phyloP scores from a whole-genome alignment of 2,329 filamentous ascomycete genomes.

The Stenocarpella maydis region DNA sequence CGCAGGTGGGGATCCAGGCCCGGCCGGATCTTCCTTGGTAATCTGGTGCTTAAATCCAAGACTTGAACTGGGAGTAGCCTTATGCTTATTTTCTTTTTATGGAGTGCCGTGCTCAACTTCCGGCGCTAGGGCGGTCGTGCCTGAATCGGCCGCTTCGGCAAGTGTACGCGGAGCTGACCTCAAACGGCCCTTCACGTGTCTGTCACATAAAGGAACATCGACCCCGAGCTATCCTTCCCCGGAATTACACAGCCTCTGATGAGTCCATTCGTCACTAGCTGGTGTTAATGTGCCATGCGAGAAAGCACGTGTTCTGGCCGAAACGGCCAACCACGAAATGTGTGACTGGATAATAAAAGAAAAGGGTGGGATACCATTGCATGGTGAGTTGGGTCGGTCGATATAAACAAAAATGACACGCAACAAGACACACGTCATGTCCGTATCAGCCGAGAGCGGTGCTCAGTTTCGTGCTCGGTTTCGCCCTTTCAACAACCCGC shows the following conservation, averaged over 20 bases:
- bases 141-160: neutral
- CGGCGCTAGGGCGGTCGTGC: neutral
- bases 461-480: neutral
- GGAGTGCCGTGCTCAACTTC: neutral
- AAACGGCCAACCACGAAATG: neutral
- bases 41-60: neutral
- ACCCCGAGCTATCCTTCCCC: neutral
- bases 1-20: neutral
- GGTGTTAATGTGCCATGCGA: neutral
- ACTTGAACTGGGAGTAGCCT: neutral
- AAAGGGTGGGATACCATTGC: neutral
- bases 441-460: neutral
- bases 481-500: neutral
- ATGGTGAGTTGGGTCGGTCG: constrained; percentile 9
- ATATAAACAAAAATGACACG: constrained; percentile 18
- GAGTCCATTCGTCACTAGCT: neutral
- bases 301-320: neutral
- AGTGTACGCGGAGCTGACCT: neutral
- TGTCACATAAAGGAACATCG: neutral
- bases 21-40: constrained; percentile 3
- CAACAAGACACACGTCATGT: constrained; percentile 18
- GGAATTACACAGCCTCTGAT: neutral
- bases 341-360: neutral
- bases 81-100: neutral
- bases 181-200: neutral